A percentile compares a stretch with the other conserved stretches of the same genome.
phyloP scores from a whole-genome alignment of 768 basidiomycete species.

The Kwoniella mangroviensis region DNA sequence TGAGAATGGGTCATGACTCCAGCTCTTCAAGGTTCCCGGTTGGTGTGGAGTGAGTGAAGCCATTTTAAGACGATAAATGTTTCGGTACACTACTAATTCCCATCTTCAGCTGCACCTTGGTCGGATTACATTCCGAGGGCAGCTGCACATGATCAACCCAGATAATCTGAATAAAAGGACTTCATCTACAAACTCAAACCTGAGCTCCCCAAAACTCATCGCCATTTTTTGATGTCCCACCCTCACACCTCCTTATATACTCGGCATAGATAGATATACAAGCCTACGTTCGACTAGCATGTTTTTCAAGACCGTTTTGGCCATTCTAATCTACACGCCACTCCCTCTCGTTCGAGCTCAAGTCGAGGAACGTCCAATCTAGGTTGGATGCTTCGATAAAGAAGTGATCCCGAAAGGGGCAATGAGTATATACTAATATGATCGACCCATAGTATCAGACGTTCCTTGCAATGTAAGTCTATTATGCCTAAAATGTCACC shows the following conservation, averaged over 20 bases:
- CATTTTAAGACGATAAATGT: neutral
- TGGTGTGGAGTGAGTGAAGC: conserved; percentile 5
- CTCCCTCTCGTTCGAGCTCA: neutral
- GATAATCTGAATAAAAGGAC: too few species aligned
- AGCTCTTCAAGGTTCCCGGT: neutral
- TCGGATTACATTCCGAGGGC: neutral
- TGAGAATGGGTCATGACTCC: neutral
- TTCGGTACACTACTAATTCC: neutral
- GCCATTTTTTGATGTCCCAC: too few species aligned
- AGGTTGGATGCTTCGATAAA: neutral
- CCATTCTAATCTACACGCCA: neutral
- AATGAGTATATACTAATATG: neutral
- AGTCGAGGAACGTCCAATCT: neutral
- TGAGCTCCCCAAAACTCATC: too few species aligned
- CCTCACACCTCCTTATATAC: too few species aligned
- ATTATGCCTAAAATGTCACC: too few species aligned
- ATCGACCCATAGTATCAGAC: neutral
- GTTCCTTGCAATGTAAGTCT: neutral
- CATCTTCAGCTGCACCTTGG: neutral
- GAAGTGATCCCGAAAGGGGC: neutral
- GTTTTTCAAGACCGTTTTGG: neutral
- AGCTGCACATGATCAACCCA: too few species aligned
- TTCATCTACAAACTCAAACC: too few species aligned
- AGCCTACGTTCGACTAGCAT: too few species aligned
- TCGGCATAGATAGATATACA: too few species aligned